Evolutionary conservation across 75 land plant genomes (phyloP).

Genomic region (Picea glauca): DNA sequence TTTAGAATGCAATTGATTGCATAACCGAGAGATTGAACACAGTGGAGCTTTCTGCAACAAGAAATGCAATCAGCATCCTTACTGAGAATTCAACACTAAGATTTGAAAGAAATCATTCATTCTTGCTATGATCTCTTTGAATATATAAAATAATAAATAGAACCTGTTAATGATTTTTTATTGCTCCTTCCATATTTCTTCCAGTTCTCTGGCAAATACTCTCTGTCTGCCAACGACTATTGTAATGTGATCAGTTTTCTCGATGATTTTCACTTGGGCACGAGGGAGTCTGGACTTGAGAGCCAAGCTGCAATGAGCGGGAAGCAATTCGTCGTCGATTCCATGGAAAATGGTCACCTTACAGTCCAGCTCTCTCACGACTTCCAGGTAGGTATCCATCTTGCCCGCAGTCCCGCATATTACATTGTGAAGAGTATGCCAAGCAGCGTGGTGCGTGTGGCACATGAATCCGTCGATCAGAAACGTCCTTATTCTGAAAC

Average conservation of each 20-base stretch:
- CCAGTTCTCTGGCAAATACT: constrained; percentile 69
- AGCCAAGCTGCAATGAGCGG: constrained; percentile 63
- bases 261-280: constrained; percentile 44
- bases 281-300: constrained; percentile 41
- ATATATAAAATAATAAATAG: too few relatives aligned
- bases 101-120: too few relatives aligned
- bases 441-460: constrained; percentile 87
- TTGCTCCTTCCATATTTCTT: constrained; percentile 44
- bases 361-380: constrained; percentile 38
- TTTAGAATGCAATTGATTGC: too few relatives aligned
- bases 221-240: constrained; percentile 69
- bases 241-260: constrained; percentile 61
- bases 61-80: too few relatives aligned
- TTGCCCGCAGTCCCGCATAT: constrained; percentile 64
- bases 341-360: constrained; percentile 64
- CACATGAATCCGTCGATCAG: constrained; percentile 71
- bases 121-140: too few relatives aligned
- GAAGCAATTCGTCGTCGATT: constrained; percentile 59
- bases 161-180: too few relatives aligned
- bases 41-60: too few relatives aligned
- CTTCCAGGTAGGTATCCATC: constrained; percentile 43
- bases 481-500: constrained; percentile 36
- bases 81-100: too few relatives aligned
- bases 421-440: constrained; percentile 92
- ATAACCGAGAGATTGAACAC: too few relatives aligned